Base-by-base conservation (phyloP, 345 rosid genomes). In the Alliaria petiolata region DNA sequence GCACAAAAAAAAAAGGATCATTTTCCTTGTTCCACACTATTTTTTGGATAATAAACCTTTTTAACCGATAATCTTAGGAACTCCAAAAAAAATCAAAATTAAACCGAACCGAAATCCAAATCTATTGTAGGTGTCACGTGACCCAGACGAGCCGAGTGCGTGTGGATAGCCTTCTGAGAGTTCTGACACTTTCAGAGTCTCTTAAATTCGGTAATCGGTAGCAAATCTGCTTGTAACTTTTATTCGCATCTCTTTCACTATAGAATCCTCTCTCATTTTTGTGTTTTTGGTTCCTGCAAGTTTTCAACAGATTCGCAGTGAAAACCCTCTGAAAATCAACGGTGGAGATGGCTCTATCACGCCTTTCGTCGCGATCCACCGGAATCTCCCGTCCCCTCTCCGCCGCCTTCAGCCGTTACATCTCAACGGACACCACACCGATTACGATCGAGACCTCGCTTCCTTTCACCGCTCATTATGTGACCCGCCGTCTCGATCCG, bases 401-500 rank as follows among this genome's bases (percentile, higher is more conserved):
- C 54, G 31, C 74, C 60, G 73, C 70, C 72, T 62, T 84, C 81
- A 80, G 66, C 82, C 92, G 96, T 36, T 68, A 75, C 38, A 76
- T 95, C 86, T 86, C 99, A 65, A 85, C 90, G 62, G 85, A 87
- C 36, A 68, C 91, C 49, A 84, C 85, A 0, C 88, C 95, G 46
- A 75, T 95, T 19, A 88, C 87, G 7, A 74, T 95, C 69, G 99
- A 95, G 79, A 91, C 99, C 28, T 89, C 97, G 55, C 75, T 88
- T 6, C 97, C 99, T 20, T 95, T 89, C 85, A 84, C 89, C 67
- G 20, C 89, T 25, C 93, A 95, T 45, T 71, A 35, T 89, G 97
- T 71, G 96, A 91, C 7, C 68, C 91, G n/a, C 96, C 99, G 1
- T 85, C 96, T 3, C 96, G 97, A 62, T 53, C 85, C 53, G 95